phyloP scores from a whole-genome alignment of 768 basidiomycete genomes.

The Leccinum boreale region DNA sequence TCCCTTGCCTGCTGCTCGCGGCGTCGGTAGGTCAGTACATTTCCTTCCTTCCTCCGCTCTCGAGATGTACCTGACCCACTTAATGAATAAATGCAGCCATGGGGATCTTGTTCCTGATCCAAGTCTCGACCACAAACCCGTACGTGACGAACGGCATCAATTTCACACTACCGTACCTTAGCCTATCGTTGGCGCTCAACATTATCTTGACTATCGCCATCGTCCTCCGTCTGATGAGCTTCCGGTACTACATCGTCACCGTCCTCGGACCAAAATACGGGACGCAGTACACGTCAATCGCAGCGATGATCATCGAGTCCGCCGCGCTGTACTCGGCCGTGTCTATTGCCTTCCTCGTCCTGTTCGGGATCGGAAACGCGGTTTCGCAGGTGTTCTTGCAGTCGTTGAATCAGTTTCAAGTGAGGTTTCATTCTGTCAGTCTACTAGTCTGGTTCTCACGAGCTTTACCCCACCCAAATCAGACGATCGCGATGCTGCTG shows the following conservation, averaged over 20 bases:
- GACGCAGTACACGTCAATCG: slow-evolving; percentile 29
- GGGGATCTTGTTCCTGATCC: not conserved
- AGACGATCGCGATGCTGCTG: not conserved
- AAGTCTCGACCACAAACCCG: not conserved
- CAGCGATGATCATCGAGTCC: slow-evolving; percentile 36
- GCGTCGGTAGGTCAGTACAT: not conserved
- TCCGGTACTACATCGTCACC: slow-evolving; percentile 8
- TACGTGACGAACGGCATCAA: not conserved
- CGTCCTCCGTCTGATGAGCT: slow-evolving; percentile 20
- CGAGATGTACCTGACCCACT: not conserved
- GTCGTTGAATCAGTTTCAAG: not conserved
- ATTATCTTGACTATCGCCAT: slow-evolving; percentile 29
- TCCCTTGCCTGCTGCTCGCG: not conserved
- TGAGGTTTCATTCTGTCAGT: not conserved
- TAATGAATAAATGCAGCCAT: not conserved
- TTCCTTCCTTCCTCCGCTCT: not conserved
- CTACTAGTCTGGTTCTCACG: not conserved
- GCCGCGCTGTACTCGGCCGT: slow-evolving; percentile 25
- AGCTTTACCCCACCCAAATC: too few relatives aligned
- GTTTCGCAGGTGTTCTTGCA: not conserved
- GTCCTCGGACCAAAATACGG: slow-evolving; percentile 24
- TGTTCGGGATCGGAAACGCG: not conserved
- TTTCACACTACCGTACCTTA: slow-evolving; percentile 21
- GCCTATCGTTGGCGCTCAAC: slow-evolving; percentile 30
- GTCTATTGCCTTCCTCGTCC: not conserved